phyloP scores from a whole-genome alignment of 2,329 filamentous ascomycete species.

The Arthrinium phaeospermum region DNA sequence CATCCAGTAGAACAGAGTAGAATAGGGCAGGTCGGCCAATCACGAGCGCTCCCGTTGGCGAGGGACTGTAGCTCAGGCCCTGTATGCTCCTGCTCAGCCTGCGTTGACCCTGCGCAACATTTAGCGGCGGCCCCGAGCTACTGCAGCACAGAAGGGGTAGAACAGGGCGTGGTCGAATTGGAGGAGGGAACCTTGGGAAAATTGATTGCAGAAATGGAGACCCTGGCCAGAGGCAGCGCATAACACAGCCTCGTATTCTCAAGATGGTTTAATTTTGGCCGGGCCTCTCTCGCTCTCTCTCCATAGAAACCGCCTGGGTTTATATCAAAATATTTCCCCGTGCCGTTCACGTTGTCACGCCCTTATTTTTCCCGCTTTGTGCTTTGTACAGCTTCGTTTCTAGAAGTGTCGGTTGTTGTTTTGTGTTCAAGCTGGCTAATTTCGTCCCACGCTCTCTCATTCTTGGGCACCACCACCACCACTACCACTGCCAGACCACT shows the following conservation, averaged over 20 bases:
- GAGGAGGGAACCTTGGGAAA: conserved; percentile 4
- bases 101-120: background rate
- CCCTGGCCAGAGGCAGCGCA: background rate
- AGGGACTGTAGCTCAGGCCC: conserved; percentile 12
- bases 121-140: background rate
- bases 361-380: background rate
- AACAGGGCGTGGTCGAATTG: background rate
- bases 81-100: conserved; percentile 2
- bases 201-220: conserved; percentile 14
- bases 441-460: background rate
- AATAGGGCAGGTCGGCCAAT: background rate
- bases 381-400: conserved; percentile 11
- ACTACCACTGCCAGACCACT: background rate
- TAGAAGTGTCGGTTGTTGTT: conserved; percentile 9
- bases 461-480: conserved; percentile 5
- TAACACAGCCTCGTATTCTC: conserved; percentile 15
- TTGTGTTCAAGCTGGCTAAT: background rate
- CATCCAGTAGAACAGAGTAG: background rate
- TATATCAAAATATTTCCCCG: background rate
- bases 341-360: background rate
- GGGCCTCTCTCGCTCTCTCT: background rate
- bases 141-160: conserved; percentile 13
- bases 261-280: conserved; percentile 14
- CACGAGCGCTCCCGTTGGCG: background rate
- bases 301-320: conserved; percentile 9